These are phyloP conservation scores for Apiospora aurea DNA, from an alignment of 2,329 filamentous ascomycete species.

Conservation along the genomic window DNA sequence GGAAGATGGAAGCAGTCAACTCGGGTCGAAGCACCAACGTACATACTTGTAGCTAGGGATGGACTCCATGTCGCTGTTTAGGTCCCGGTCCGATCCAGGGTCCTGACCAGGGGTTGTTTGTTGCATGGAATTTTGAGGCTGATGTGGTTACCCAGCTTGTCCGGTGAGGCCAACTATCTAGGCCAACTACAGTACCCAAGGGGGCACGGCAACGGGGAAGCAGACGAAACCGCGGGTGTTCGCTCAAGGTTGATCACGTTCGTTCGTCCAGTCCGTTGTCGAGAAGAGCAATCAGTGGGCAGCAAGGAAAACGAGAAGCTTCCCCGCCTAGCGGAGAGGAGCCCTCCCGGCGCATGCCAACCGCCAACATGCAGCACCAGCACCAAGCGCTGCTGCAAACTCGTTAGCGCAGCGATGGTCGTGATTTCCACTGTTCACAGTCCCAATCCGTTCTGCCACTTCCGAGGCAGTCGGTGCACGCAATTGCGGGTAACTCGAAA, in stretches of 20 bases:
- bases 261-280: too few species aligned
- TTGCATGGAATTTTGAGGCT: neutral
- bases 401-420: neutral
- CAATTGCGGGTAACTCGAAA: neutral
- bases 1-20: neutral
- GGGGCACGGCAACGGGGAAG: constrained; percentile 1
- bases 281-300: neutral
- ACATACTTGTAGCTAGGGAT: neutral
- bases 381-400: too few species aligned
- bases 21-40: neutral
- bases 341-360: too few species aligned
- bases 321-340: too few species aligned
- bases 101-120: neutral
- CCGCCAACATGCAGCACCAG: too few species aligned
- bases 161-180: neutral
- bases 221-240: neutral
- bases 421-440: neutral
- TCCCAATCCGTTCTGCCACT: neutral
- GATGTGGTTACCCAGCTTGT: neutral
- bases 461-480: neutral
- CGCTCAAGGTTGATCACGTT: neutral
- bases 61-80: neutral
- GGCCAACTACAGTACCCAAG: neutral
- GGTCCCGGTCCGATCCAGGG: neutral
- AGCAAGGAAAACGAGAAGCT: too few species aligned